phyloP scores from a whole-genome alignment of 2,329 filamentous ascomycete genomes.

The Colletotrichum caudatum region DNA sequence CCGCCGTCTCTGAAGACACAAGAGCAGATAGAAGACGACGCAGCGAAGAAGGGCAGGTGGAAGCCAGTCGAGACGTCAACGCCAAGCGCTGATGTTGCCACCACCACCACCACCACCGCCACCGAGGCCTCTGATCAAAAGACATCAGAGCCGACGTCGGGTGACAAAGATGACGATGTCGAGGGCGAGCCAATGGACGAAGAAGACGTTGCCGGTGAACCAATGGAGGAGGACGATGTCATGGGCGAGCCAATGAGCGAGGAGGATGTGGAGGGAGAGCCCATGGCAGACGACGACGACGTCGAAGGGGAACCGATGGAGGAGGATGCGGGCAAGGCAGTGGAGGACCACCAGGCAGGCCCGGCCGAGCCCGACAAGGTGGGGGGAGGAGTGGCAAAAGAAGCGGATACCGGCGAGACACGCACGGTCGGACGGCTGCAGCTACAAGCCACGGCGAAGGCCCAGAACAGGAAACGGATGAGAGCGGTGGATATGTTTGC shows the following conservation, averaged over 20 bases:
- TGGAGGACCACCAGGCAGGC: slow-evolving; percentile 23
- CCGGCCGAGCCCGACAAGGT: slow-evolving; percentile 28
- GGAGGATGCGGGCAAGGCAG: slow-evolving; percentile 53
- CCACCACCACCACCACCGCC: slow-evolving; percentile 13
- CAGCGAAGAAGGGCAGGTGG: slow-evolving; percentile 59
- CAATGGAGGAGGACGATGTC: slow-evolving; percentile 56
- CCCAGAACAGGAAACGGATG: slow-evolving; percentile 69
- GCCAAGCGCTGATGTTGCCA: slow-evolving; percentile 35
- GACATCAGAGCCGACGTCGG: slow-evolving; percentile 35
- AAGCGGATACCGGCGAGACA: slow-evolving; percentile 37
- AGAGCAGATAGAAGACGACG: slow-evolving; percentile 47
- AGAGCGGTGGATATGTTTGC: slow-evolving; percentile 91
- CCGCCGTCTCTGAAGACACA: slow-evolving; percentile 63
- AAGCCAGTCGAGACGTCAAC: slow-evolving; percentile 61
- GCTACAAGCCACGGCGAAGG: slow-evolving; percentile 45
- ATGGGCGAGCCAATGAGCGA: slow-evolving; percentile 57
- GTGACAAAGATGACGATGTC: slow-evolving; percentile 52
- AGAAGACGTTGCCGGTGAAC: slow-evolving; percentile 61
- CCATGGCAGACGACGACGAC: slow-evolving; percentile 62
- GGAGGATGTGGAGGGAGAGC: slow-evolving; percentile 55
- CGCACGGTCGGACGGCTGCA: slow-evolving; percentile 42
- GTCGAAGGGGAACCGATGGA: slow-evolving; percentile 61
- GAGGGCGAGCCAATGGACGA: slow-evolving; percentile 56
- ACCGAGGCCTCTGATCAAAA: background rate
- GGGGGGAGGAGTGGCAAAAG: slow-evolving; percentile 37